Percentiles rank a stretch among this genome's conserved stretches.
phyloP scores from a whole-genome alignment of 2,329 filamentous ascomycete genomes.

The Malbranchea zuffiana region DNA sequence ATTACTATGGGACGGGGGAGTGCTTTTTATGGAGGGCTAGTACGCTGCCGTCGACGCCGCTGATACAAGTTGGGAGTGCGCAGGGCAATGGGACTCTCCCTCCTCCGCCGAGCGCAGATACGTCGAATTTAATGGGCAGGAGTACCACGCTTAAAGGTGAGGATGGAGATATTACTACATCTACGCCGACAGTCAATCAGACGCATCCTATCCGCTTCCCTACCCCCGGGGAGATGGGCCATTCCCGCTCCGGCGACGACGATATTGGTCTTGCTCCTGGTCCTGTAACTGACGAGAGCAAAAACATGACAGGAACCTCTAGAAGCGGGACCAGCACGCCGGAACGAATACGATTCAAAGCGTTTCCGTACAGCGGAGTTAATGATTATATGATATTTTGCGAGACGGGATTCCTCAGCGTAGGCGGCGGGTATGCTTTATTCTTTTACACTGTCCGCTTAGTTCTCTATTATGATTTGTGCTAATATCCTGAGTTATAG shows the following conservation, averaged over 20 bases:
- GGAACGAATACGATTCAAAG: slow-evolving; percentile 84
- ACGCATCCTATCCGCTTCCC: too few relatives aligned
- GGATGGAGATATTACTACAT: too few relatives aligned
- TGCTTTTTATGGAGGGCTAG: slow-evolving; percentile 84
- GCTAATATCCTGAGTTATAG: slow-evolving; percentile 21
- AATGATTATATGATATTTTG: slow-evolving; percentile 97
- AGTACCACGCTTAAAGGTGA: slow-evolving; percentile 47
- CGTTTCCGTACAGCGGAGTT: slow-evolving; percentile 87
- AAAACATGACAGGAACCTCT: slow-evolving; percentile 17
- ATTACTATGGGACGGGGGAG: slow-evolving; percentile 93
- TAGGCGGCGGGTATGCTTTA: slow-evolving; percentile 59
- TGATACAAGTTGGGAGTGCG: slow-evolving; percentile 17
- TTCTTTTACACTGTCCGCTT: neutral
- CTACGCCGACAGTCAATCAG: too few relatives aligned
- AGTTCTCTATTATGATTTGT: neutral
- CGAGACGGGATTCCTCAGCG: slow-evolving; percentile 69
- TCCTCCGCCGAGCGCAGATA: slow-evolving; percentile 58
- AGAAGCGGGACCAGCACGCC: slow-evolving; percentile 46
- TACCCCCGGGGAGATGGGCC: neutral
- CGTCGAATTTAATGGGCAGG: slow-evolving; percentile 46
- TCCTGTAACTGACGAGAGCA: slow-evolving; percentile 11
- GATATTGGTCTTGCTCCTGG: neutral
- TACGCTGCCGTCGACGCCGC: slow-evolving; percentile 45
- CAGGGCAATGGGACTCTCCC: slow-evolving; percentile 38
- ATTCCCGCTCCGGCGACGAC: neutral